Conservation (phyloP, 768 basidiomycete genomes). For the Boletus eberwhitei region DNA sequence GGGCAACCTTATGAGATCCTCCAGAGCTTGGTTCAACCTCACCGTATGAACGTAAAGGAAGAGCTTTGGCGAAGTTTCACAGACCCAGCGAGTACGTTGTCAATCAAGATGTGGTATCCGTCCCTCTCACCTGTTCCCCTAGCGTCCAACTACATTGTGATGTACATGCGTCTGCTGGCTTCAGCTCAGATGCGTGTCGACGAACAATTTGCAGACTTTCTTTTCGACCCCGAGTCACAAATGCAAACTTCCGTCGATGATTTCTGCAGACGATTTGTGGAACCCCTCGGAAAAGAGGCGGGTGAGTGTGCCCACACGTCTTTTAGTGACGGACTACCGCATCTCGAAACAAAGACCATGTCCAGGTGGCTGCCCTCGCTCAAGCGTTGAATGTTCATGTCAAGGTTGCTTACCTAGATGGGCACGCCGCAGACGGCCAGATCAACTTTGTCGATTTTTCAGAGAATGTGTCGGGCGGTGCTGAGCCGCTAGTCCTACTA, state of each 20-base stretch:
- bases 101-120: neutral
- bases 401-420: slow-evolving; percentile 79
- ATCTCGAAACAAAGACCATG: slow-evolving; percentile 53
- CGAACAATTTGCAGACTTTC: slow-evolving; percentile 62
- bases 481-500: slow-evolving; percentile 60
- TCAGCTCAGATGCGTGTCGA: slow-evolving; percentile 72
- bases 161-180: slow-evolving; percentile 78
- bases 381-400: slow-evolving; percentile 64
- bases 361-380: slow-evolving; percentile 76
- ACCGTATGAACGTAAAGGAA: slow-evolving; percentile 32
- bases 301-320: slow-evolving; percentile 37
- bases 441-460: slow-evolving; percentile 71
- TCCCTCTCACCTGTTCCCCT: neutral
- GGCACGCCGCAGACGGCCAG: slow-evolving; percentile 43
- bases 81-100: slow-evolving; percentile 43
- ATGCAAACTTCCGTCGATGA: slow-evolving; percentile 51
- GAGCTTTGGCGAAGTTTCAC: slow-evolving; percentile 46
- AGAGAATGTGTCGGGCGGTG: slow-evolving; percentile 40
- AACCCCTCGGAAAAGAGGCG: slow-evolving; percentile 74
- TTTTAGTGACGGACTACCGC: neutral
- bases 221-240: slow-evolving; percentile 71
- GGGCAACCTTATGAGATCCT: slow-evolving; percentile 77
- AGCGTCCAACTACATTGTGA: slow-evolving; percentile 73
- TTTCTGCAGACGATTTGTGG: slow-evolving; percentile 79
- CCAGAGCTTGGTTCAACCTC: slow-evolving; percentile 42